Base-by-base conservation (phyloP, 2,329 filamentous ascomycete genomes). In the Pyricularia sp. region DNA sequence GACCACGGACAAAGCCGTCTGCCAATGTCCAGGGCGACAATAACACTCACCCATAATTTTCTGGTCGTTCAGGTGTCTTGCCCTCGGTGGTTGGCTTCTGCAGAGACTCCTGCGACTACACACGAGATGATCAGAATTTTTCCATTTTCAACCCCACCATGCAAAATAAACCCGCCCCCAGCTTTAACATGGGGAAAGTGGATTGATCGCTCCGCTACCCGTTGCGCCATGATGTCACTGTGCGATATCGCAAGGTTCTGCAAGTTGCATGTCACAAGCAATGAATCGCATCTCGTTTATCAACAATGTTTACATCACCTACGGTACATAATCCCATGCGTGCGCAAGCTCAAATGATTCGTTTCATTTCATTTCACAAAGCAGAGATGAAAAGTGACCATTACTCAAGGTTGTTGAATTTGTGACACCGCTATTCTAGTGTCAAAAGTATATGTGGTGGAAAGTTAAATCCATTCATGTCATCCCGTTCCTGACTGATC, bases 401-500 rank as follows among this genome's bases (percentile, higher is more conserved):
- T 42, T 42, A 42, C 42, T 55, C 42, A 55, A 55, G 1, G 2
- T 55, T 55, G 9, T 20, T 63, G 25, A 28, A 63, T 63, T 63
- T 20, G 12, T 17, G 59, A 63, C 59, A 63, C 59, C 26, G 26
- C 25, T 63, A 17, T 63, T 26, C 14, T 28, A 28, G 59, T 63
- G 59, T 28, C 59, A 63, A 63, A 63, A 63, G 59, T 63, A 30
- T 63, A 26, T 63, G 14, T 28, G 14, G 59, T 63, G 17, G 59
- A 25, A 23, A 61, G 25, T 61, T 26, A 63, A 63, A 55, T 55
- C 20, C 42, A 28, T 63, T 28, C 59, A 63, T 63, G 42, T 31
- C 65, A 59, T 67, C 42, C 26, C 26, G 10, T 67, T 67, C 65
- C 17, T 58, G 42, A 58, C 65, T 67, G 64, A 65, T 26, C 30